Conservation (phyloP, 352 stramenopile genomes). For the Phytophthora tubulina region DNA sequence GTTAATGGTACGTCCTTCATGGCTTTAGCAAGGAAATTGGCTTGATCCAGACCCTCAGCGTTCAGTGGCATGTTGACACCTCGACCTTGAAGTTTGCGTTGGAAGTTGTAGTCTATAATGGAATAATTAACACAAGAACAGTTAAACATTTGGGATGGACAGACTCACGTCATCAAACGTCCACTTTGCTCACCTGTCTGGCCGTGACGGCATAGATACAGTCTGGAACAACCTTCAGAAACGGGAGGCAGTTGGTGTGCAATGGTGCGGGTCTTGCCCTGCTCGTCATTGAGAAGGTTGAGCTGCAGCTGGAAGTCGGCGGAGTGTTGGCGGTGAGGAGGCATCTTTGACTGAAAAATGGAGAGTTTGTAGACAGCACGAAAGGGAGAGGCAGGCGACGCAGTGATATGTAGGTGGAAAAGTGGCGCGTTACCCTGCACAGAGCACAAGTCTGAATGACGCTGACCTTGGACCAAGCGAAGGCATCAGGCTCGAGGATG, state of each 20-base stretch:
- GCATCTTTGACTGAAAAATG: slow-evolving; percentile 31
- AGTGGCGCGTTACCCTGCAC: slow-evolving; percentile 16
- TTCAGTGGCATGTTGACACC: slow-evolving; percentile 84
- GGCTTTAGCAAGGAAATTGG: slow-evolving; percentile 61
- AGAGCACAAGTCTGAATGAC: slow-evolving; percentile 41
- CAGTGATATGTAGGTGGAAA: slow-evolving; percentile 4
- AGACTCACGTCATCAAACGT: too few species aligned
- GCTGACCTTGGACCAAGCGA: background rate
- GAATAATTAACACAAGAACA: slow-evolving; percentile 8
- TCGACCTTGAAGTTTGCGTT: slow-evolving; percentile 80
- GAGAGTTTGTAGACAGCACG: slow-evolving; percentile 23
- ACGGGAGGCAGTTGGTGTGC: slow-evolving; percentile 69
- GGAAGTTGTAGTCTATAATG: slow-evolving; percentile 66
- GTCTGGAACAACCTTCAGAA: slow-evolving; percentile 54
- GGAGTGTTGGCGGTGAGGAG: slow-evolving; percentile 33
- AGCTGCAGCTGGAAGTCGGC: slow-evolving; percentile 40
- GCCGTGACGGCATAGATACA: slow-evolving; percentile 84
- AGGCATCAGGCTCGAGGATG: slow-evolving; percentile 36
- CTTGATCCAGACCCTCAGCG: slow-evolving; percentile 62
- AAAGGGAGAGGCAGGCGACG: background rate
- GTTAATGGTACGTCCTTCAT: slow-evolving; percentile 77
- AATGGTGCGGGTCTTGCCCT: slow-evolving; percentile 34
- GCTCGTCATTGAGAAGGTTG: slow-evolving; percentile 20
- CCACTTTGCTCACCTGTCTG: slow-evolving; percentile 55
- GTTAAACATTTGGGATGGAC: too few species aligned